These are phyloP conservation scores for Ogataea nonfermentans DNA, from an alignment of 805 yeast genomes.

Conservation along the genomic window DNA sequence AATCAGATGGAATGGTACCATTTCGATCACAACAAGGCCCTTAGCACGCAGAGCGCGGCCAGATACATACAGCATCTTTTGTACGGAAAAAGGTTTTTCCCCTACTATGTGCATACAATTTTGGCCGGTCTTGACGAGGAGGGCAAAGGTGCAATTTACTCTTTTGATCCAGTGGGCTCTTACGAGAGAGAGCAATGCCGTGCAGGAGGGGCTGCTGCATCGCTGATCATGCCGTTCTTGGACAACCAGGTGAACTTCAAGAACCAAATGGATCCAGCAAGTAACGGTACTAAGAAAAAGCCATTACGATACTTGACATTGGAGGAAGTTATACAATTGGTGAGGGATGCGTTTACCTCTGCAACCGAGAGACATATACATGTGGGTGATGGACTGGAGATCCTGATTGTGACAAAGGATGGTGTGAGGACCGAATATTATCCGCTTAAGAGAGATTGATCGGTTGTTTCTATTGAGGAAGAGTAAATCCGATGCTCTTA, in stretches of 20 bases:
- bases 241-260: conserved; percentile 97
- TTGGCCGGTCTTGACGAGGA: conserved; percentile 89
- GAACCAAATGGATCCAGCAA: conserved; percentile 82
- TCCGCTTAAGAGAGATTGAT: conserved; percentile 84
- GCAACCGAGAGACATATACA: conserved; percentile 98
- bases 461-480: conserved; percentile 35
- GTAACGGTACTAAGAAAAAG: conserved; percentile 64
- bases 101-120: conserved; percentile 93
- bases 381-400: conserved; percentile 95
- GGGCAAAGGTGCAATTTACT: conserved; percentile 92
- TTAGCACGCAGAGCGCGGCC: conserved; percentile 75
- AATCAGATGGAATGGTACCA: conserved; percentile 86
- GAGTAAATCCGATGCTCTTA: conserved; percentile 71
- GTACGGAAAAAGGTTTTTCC: conserved; percentile 93
- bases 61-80: conserved; percentile 85
- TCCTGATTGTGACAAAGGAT: conserved; percentile 86
- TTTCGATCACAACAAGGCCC: conserved; percentile 75
- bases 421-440: conserved; percentile 82
- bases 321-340: conserved; percentile 84
- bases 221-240: conserved; percentile 93
- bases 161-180: conserved; percentile 97
- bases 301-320: conserved; percentile 62
- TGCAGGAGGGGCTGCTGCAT: conserved; percentile 97
- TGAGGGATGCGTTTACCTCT: conserved; percentile 90
- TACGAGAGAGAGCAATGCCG: conserved; percentile 97